These are phyloP conservation scores for Hypomontagnella monticulosa DNA, from an alignment of 495 filamentous ascomycete species.

Conservation along the genomic window DNA sequence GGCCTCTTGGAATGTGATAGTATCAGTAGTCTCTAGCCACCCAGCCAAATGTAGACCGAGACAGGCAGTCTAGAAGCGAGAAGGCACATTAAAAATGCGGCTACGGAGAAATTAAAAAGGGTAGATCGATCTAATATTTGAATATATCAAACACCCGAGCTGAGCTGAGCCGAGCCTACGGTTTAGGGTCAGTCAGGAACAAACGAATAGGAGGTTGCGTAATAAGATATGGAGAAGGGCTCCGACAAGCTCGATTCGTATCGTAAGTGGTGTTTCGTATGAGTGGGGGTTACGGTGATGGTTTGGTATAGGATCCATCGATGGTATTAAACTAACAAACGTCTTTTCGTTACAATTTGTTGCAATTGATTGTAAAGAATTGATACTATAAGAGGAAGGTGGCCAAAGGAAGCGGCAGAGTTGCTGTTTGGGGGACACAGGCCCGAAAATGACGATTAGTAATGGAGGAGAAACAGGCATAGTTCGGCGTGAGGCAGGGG, in stretches of 20 bases:
- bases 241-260: constrained; percentile 36
- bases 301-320: constrained; percentile 7
- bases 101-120: background rate
- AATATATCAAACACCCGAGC: no score
- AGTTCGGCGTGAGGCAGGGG: constrained; percentile 10
- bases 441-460: constrained; percentile 37
- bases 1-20: constrained; percentile 7
- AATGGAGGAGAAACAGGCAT: constrained; percentile 17
- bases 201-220: constrained; percentile 3
- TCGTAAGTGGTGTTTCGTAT: constrained; percentile 29
- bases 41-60: constrained; percentile 22
- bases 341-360: constrained; percentile 10
- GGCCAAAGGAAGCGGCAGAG: constrained; percentile 33
- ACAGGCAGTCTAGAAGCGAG: constrained; percentile 25
- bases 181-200: no score
- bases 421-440: constrained; percentile 38
- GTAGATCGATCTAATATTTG: constrained; percentile 2
- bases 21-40: constrained; percentile 5
- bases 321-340: background rate
- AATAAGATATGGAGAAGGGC: constrained; percentile 17
- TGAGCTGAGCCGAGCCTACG: no score
- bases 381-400: constrained; percentile 39
- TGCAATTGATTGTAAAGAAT: constrained; percentile 10
- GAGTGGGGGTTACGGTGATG: constrained; percentile 14
- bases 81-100: background rate